Conservation (phyloP, 1,284 basidiomycete species). For the Pholiota adiposa region DNA sequence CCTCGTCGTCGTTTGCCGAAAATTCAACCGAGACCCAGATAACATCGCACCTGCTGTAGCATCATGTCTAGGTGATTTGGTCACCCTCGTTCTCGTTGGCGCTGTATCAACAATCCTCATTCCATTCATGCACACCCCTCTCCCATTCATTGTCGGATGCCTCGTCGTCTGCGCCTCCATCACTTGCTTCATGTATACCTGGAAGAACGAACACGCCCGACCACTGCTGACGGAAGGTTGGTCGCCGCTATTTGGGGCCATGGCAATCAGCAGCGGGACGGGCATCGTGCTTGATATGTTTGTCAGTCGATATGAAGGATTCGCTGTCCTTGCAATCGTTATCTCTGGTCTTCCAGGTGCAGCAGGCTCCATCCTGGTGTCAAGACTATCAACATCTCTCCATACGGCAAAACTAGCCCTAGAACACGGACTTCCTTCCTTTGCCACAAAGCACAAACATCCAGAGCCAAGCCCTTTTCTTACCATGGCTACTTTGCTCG, state of each 20-base stretch:
- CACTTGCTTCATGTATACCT: slow-evolving; percentile 58
- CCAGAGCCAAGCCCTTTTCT: slow-evolving; percentile 51
- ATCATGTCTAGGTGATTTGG: slow-evolving; percentile 89
- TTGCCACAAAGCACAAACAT: slow-evolving; percentile 22
- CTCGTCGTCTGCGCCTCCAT: slow-evolving; percentile 61
- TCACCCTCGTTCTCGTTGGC: slow-evolving; percentile 85
- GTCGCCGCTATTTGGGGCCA: slow-evolving; percentile 89
- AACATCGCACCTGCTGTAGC: slow-evolving; percentile 96
- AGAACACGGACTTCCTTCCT: slow-evolving; percentile 23
- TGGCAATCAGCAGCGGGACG: slow-evolving; percentile 90
- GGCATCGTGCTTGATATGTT: slow-evolving; percentile 92
- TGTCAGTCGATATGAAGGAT: slow-evolving; percentile 86
- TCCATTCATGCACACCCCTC: slow-evolving; percentile 62
- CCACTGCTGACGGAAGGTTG: slow-evolving; percentile 85
- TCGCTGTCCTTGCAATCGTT: slow-evolving; percentile 86
- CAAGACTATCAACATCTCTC: slow-evolving; percentile 85
- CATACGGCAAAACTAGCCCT: slow-evolving; percentile 61
- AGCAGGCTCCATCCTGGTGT: slow-evolving; percentile 91
- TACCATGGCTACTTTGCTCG: slow-evolving; percentile 69
- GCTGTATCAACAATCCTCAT: slow-evolving; percentile 69
- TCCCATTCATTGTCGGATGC: slow-evolving; percentile 67
- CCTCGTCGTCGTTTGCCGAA: slow-evolving; percentile 82
- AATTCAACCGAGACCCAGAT: slow-evolving; percentile 85
- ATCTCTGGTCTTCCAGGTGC: slow-evolving; percentile 85
- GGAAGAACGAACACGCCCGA: slow-evolving; percentile 68